Base-by-base conservation (phyloP, 306 rosid species). In the barrel medic (Medicago truncatula) region DNA sequence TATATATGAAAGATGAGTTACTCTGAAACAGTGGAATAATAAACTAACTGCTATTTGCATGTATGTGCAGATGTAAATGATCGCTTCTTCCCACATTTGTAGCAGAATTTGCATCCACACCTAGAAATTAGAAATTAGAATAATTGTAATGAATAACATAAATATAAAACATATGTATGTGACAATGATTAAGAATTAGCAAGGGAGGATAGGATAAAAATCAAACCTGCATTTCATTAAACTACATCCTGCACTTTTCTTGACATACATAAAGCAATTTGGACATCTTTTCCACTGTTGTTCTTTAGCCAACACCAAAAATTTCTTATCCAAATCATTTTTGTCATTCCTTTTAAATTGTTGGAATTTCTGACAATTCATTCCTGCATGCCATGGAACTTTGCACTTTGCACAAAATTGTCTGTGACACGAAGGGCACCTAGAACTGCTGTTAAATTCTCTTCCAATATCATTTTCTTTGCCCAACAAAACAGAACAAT, bases 401-500 rank as follows among this genome's bases (percentile, higher is more conserved):
- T 58, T 58, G 64, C 64, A 58, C 38, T 13, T 7, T 11, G 64
- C 76, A 13, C 71, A 44, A 36, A 58, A 58, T 15, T 23, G 3
- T 34, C 81, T 77, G 6, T 46, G 70, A 46, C 81, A 77, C 2
- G 13, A 44, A 4, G 81, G 76, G 8, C 81, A 77, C 70, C 58
- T 68, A 17, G 62, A 38, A 44, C 69, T 58, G 21, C 41, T 57
- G 20, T 31, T 60, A 12, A n/a, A 4, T 21, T 58, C 23, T 6
- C 21, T 7, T 16, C 38, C 36, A 9, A 31, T 1, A 14, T 10
- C 36, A 21, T 10, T 39, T 16, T 31, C 39, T 41, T 67, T 25
- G 49, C 56, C 67, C 75, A 77, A 44, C 50, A 77, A 58, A 67
- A 67, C 75, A 41, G 75, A 77, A 31, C 81, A 77, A 31, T 77